Percentiles rank a stretch among this genome's conserved stretches.
phyloP scores from a whole-genome alignment of 176 grass and related monocot genomes.

The Oryza punctata region DNA sequence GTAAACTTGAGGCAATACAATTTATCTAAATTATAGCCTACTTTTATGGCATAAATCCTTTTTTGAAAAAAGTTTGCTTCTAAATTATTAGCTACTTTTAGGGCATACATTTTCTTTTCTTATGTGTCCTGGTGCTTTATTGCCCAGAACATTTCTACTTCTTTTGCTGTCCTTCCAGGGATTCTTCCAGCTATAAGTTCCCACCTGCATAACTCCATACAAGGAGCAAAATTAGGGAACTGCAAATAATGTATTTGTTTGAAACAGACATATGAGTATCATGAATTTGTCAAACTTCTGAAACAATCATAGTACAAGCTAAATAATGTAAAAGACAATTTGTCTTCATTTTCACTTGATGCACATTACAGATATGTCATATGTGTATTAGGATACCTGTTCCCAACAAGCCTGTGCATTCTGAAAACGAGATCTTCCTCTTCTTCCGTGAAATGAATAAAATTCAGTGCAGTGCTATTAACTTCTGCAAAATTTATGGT shows the following conservation, averaged over 20 bases:
- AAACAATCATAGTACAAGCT: neutral
- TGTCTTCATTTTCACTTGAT: constrained; percentile 20
- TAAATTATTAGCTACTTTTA: neutral
- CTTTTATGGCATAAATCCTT: constrained; percentile 8
- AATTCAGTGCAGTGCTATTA: constrained; percentile 33
- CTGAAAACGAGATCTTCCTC: constrained; percentile 66
- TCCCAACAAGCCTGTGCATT: constrained; percentile 61
- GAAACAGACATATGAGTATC: constrained; percentile 1
- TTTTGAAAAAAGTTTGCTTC: neutral
- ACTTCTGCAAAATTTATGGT: constrained; percentile 45
- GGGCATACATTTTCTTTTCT: constrained; percentile 5
- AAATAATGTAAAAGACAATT: neutral
- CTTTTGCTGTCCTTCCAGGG: constrained; percentile 63
- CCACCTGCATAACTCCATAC: constrained; percentile 59
- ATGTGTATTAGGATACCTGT: constrained; percentile 42
- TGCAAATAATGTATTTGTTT: constrained; percentile 23
- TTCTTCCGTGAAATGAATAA: constrained; percentile 54
- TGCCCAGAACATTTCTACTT: constrained; percentile 63
- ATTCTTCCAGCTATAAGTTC: constrained; percentile 68
- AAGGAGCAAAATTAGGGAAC: constrained; percentile 16
- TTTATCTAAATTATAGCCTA: neutral
- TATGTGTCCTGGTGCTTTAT: constrained; percentile 43
- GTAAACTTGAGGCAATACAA: constrained; percentile 17
- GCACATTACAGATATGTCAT: constrained; percentile 9
- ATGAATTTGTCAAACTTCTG: neutral